Evolutionary conservation across 441 rosid species (phyloP), one percentile per base, ranked within the genome.

Genomic region (Theobroma grandiflorum): DNA sequence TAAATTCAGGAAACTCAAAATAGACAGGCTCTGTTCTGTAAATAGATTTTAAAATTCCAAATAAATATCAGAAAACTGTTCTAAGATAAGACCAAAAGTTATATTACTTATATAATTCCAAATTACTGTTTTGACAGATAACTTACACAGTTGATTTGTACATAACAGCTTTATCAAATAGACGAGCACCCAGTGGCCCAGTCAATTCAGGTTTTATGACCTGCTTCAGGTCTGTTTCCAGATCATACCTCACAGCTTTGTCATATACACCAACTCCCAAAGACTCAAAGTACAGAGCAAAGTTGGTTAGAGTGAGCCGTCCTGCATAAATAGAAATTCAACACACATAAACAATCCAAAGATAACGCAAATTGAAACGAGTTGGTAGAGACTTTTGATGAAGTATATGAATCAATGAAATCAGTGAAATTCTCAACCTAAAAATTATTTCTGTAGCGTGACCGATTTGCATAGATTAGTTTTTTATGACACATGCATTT

Each of bases 121-220:
- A 65, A 49, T 49, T 12, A 72, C 43, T 63, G 78, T 50, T 69
- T 57, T 63, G 77, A 66, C 57, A 78, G 84, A 86, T 67, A 74
- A 90, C 98, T 72, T 91, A 95, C 99, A 89, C 79, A 22, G 84
- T 76, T 50, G 99, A 95, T 78, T 91, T 94, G 92, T 91, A 95
- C 97, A 94, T 91, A 83, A 95, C 94, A 80, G 98, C 99, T 85
- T 93, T 95, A 83, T 95, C 98, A 82, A 95, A 95, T 72, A 95
- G 90, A 69, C 99, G 95, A 87, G 98, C 97, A 64, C 99, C 99
- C 87, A 94, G 78, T 61, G 97, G 99, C 79, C 97, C 99, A 70
- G 98, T 95, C 84, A 93, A 82, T 81, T 94, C 99, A 72, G 99
- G 94, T 87, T 87, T 94, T 77, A 95, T 84, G 85, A 95, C 94